Percentiles rank a stretch among this genome's conserved stretches.
Conservation (phyloP, 2,329 filamentous ascomycete species). For the Talaromyces islandicus region DNA sequence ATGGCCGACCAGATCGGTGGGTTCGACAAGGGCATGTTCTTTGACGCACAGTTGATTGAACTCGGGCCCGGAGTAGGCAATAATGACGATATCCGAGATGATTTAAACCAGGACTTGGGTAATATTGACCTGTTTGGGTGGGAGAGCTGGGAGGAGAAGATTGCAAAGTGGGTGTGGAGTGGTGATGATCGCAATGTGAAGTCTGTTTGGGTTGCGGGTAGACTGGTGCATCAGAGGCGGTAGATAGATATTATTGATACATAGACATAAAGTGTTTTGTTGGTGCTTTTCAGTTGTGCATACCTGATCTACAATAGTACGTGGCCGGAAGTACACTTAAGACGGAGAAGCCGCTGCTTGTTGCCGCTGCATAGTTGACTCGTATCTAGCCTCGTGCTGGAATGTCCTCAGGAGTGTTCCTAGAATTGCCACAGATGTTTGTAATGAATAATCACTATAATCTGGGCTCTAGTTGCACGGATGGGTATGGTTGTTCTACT, state of each 20-base stretch:
- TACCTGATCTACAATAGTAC: not conserved
- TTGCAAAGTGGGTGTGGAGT: conserved; percentile 92
- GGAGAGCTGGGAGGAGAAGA: conserved; percentile 78
- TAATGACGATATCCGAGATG: conserved; percentile 12
- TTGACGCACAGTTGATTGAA: conserved; percentile 79
- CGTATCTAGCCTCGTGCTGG: not conserved
- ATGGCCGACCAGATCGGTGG: conserved; percentile 66
- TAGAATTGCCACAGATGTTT: not conserved
- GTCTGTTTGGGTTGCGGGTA: conserved; percentile 82
- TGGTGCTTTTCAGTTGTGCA: not conserved
- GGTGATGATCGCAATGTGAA: conserved; percentile 89
- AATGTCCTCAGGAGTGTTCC: not conserved
- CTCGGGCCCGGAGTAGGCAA: conserved; percentile 44
- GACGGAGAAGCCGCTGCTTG: not conserved
- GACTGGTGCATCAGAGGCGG: conserved; percentile 60
- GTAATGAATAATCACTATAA: not conserved
- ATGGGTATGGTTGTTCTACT: not conserved
- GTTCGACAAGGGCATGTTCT: conserved; percentile 82
- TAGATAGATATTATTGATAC: not conserved
- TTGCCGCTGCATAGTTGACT: not conserved
- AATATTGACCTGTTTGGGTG: conserved; percentile 86
- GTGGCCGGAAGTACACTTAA: not conserved
- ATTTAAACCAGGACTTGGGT: conserved; percentile 40
- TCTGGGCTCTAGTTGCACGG: not conserved
- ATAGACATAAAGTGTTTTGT: not conserved